phyloP scores from a whole-genome alignment of 495 filamentous ascomycete species.

The Xylaria scruposa region DNA sequence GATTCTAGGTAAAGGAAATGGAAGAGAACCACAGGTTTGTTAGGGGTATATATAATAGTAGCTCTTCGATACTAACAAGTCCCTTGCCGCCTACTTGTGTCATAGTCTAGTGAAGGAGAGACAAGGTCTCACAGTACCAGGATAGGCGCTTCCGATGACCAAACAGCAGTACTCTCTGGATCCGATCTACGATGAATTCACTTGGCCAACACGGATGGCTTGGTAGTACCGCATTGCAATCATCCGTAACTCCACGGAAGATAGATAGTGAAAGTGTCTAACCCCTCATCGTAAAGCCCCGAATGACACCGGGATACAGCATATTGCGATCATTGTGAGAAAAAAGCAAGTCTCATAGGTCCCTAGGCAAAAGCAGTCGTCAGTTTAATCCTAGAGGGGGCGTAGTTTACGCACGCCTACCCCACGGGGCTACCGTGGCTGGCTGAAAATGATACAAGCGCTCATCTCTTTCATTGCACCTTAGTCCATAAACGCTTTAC shows the following conservation, averaged over 20 bases:
- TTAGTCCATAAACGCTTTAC: no score
- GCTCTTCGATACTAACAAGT: neutral
- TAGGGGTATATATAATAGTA: neutral
- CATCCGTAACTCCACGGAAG: neutral
- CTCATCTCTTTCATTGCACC: no score
- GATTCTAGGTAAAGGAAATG: neutral
- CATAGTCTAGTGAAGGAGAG: neutral
- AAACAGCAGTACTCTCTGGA: neutral
- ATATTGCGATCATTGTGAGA: neutral
- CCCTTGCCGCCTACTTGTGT: neutral
- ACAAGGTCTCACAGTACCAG: neutral
- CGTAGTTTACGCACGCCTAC: neutral
- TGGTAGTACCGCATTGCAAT: neutral
- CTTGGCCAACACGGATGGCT: neutral
- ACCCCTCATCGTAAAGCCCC: neutral
- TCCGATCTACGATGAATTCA: neutral
- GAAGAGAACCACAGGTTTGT: neutral
- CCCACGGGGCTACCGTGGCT: neutral
- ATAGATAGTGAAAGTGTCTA: neutral
- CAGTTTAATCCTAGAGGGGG: neutral
- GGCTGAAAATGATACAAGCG: constrained; percentile 5
- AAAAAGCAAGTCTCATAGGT: neutral
- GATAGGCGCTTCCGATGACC: neutral
- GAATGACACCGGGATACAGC: neutral
- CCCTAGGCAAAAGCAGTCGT: neutral